A percentile compares a stretch with the other conserved stretches of the same genome.
phyloP scores from a whole-genome alignment of 2,329 filamentous ascomycete genomes.

The Pyrenochaeta sp. region DNA sequence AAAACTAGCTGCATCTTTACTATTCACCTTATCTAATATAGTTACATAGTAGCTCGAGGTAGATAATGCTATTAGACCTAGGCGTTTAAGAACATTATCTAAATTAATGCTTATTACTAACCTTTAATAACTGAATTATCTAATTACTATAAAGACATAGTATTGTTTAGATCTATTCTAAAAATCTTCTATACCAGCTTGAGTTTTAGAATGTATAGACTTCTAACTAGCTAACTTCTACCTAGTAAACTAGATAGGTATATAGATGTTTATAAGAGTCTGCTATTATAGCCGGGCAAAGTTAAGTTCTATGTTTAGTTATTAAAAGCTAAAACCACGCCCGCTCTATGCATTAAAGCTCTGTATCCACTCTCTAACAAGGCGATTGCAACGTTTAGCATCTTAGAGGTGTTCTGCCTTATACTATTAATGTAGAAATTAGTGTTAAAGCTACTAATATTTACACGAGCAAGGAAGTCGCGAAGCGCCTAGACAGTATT shows the following conservation, averaged over 20 bases:
- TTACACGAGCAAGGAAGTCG: constrained; percentile 71
- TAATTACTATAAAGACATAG: constrained; percentile 64
- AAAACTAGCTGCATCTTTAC: constrained; percentile 65
- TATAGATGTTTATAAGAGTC: constrained; percentile 77
- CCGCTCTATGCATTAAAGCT: constrained; percentile 79
- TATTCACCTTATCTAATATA: constrained; percentile 61
- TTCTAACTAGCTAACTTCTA: constrained; percentile 80
- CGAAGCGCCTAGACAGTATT: constrained; percentile 75
- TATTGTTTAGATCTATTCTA: constrained; percentile 46
- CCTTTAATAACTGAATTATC: constrained; percentile 54
- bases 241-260: constrained; percentile 83
- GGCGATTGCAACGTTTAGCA: constrained; percentile 75
- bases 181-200: constrained; percentile 63
- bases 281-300: constrained; percentile 71
- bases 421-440: constrained; percentile 69
- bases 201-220: constrained; percentile 58
- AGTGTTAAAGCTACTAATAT: constrained; percentile 76
- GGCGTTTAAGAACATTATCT: neutral
- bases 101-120: constrained; percentile 40
- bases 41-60: constrained; percentile 67
- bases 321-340: constrained; percentile 80
- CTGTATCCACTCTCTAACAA: constrained; percentile 82
- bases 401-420: constrained; percentile 57
- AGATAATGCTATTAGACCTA: constrained; percentile 41
- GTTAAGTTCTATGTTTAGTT: constrained; percentile 68